Evolutionary conservation across 2,329 filamentous ascomycete genomes (phyloP).

Genomic region (Aureobasidium namibiae): DNA sequence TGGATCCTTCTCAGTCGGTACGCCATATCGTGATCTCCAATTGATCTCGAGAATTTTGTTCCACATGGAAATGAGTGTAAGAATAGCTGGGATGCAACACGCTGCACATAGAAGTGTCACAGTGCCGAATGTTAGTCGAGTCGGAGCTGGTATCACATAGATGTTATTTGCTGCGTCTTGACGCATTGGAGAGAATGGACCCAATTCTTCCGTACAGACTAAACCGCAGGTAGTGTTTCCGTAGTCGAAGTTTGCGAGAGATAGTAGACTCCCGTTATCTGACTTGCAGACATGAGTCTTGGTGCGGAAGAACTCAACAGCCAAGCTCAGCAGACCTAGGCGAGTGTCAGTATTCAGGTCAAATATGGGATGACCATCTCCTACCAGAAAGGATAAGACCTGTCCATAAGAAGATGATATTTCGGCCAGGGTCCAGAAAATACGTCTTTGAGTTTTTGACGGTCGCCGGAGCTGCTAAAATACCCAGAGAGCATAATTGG

Average conservation of each 20-base stretch:
- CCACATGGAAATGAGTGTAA: constrained; percentile 55
- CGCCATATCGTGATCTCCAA: constrained; percentile 42
- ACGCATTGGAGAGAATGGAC: constrained; percentile 50
- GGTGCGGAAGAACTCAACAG: constrained; percentile 56
- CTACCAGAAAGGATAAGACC: constrained; percentile 51
- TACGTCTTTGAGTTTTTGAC: constrained; percentile 56
- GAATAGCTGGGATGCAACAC: constrained; percentile 56
- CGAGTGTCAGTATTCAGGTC: neutral
- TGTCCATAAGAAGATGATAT: constrained; percentile 61
- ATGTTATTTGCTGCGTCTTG: constrained; percentile 50
- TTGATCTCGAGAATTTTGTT: constrained; percentile 57
- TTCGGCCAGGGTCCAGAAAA: constrained; percentile 54
- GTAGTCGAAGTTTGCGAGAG: neutral
- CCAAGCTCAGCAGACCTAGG: constrained; percentile 50
- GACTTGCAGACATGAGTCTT: constrained; percentile 36
- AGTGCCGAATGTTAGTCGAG: constrained; percentile 48
- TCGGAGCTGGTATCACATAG: constrained; percentile 53
- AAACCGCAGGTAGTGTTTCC: constrained; percentile 37
- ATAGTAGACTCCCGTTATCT: constrained; percentile 28
- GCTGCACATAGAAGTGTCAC: constrained; percentile 54
- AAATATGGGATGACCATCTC: constrained; percentile 13
- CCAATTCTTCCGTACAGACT: constrained; percentile 35
- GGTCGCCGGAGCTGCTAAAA: constrained; percentile 55
- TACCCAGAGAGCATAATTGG: constrained; percentile 58
- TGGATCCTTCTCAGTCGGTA: constrained; percentile 20